Evolutionary conservation across 2,329 filamentous ascomycete genomes (phyloP).

Genomic region (Apiospora phragmitis): DNA sequence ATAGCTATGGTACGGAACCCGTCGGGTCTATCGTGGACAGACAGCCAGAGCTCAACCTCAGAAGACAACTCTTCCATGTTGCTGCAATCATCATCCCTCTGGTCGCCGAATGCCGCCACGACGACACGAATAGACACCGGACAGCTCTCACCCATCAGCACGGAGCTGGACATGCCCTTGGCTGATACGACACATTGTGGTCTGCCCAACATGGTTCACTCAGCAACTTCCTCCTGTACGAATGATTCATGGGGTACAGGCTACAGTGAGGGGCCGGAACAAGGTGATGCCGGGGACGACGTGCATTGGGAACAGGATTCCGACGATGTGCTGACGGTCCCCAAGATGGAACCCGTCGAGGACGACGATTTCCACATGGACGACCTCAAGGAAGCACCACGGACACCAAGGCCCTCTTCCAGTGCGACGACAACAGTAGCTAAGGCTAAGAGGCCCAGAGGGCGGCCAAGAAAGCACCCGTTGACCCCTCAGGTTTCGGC

Average conservation of each 20-base stretch:
- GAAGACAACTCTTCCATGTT: constrained; percentile 40
- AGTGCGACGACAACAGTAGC: constrained; percentile 24
- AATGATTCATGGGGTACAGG: constrained; percentile 46
- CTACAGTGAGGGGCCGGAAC: constrained; percentile 36
- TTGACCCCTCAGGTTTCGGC: constrained; percentile 52
- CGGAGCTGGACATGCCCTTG: constrained; percentile 43
- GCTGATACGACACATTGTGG: constrained; percentile 37
- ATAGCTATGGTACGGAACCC: constrained; percentile 43
- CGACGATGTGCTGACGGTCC: constrained; percentile 47
- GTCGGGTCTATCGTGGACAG: constrained; percentile 46
- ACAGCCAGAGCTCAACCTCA: constrained; percentile 45
- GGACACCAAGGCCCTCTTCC: constrained; percentile 27
- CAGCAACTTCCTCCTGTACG: constrained; percentile 45
- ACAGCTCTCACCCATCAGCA: constrained; percentile 56
- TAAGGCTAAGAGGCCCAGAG: constrained; percentile 67
- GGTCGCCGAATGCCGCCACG: constrained; percentile 30
- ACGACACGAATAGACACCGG: constrained; percentile 39
- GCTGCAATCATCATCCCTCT: constrained; percentile 37
- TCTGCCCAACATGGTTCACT: constrained; percentile 44
- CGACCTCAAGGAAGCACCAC: constrained; percentile 49
- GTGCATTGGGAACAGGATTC: constrained; percentile 48
- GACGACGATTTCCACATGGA: constrained; percentile 55
- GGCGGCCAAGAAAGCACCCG: constrained; percentile 81
- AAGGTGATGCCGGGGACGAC: constrained; percentile 41
- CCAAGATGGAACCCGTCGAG: constrained; percentile 59